These are phyloP conservation scores for Gnetum montanum DNA, from an alignment of 75 land plant genomes.

Conservation along the genomic window DNA sequence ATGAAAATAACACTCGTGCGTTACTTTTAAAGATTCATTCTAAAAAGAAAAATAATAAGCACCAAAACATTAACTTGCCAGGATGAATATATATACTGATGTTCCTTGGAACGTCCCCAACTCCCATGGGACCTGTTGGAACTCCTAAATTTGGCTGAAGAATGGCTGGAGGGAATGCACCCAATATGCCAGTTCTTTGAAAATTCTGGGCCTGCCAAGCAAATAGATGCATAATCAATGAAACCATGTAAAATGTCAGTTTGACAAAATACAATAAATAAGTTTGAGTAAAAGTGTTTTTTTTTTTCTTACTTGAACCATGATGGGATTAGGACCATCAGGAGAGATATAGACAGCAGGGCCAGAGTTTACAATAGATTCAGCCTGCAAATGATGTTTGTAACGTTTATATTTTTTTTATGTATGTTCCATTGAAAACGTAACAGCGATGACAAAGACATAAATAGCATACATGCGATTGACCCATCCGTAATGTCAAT, in stretches of 20 bases:
- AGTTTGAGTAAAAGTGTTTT: neutral
- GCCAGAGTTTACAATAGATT: constrained; percentile 80
- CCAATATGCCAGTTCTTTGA: constrained; percentile 41
- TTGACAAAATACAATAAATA: neutral
- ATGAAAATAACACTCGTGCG: constrained; percentile 2
- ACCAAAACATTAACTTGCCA: constrained; percentile 11
- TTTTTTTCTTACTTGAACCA: constrained; percentile 97
- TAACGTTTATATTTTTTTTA: no score
- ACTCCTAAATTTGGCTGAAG: constrained; percentile 23
- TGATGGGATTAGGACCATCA: constrained; percentile 93
- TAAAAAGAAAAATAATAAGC: neutral
- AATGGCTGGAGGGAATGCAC: constrained; percentile 31
- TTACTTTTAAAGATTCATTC: neutral
- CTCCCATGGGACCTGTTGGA: constrained; percentile 24
- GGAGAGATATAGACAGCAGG: constrained; percentile 90
- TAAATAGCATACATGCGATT: constrained; percentile 62
- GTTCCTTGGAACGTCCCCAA: constrained; percentile 46
- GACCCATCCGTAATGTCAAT: constrained; percentile 71
- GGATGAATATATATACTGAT: constrained; percentile 44
- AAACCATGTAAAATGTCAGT: constrained; percentile 3
- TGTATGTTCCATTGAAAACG: neutral
- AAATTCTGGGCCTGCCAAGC: constrained; percentile 60
- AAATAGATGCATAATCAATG: neutral
- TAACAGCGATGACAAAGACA: neutral
- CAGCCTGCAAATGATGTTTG: constrained; percentile 79